These are phyloP conservation scores for Phytophthora cactorum DNA, from an alignment of 352 stramenopile species.

Conservation along the genomic window DNA sequence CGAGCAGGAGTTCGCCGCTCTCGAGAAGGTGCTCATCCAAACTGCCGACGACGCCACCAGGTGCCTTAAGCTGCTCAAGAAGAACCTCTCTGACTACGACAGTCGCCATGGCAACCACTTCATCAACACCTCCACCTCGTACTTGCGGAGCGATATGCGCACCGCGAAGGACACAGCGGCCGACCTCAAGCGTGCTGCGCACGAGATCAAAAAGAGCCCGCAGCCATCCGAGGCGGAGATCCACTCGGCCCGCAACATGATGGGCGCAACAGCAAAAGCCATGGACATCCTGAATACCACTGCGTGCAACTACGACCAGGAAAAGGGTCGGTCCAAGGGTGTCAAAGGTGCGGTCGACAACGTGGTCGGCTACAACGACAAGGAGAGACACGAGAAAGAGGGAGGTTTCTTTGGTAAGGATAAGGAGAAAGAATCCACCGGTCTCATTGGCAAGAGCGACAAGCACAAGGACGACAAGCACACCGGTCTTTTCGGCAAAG, in stretches of 20 bases:
- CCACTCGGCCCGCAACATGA: conserved; percentile 15
- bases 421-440: conserved; percentile 14
- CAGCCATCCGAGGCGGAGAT: conserved; percentile 19
- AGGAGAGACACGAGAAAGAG: conserved; percentile 13
- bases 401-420: conserved; percentile 6
- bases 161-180: conserved; percentile 22
- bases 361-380: conserved; percentile 22
- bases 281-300: conserved; percentile 26
- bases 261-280: conserved; percentile 19
- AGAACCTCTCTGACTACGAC: conserved; percentile 27
- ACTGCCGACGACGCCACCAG: conserved; percentile 23
- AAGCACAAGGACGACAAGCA: conserved; percentile 1
- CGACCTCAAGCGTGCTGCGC: conserved; percentile 23
- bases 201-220: conserved; percentile 17
- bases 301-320: conserved; percentile 27
- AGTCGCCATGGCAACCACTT: conserved; percentile 25
- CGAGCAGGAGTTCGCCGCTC: conserved; percentile 24
- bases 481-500: conserved; percentile 8
- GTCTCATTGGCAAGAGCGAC: conserved; percentile 13
- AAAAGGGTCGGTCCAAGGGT: conserved; percentile 20
- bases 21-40: conserved; percentile 26
- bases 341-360: conserved; percentile 26
- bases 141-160: conserved; percentile 23
- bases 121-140: conserved; percentile 20
- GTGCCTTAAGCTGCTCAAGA: conserved; percentile 24